Base-by-base conservation (phyloP, 495 filamentous ascomycete genomes). In the Letharia columbiana region DNA sequence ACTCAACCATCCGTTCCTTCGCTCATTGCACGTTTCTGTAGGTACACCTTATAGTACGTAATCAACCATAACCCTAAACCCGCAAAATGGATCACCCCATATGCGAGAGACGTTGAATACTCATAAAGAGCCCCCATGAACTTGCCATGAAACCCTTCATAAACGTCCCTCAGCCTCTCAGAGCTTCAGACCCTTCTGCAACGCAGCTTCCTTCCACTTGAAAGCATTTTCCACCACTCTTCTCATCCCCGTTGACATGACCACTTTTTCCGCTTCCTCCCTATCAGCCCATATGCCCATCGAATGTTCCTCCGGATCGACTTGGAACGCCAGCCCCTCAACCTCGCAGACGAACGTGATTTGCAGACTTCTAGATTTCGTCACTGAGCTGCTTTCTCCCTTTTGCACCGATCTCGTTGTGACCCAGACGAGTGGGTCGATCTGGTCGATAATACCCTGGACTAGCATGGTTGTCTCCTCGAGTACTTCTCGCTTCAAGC, bases 381-480 rank as follows among this genome's bases (percentile, higher is more conserved):
- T 12, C 13, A 9, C 18, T 33, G 28, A 40, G 18, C 1, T 28
- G 28, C 40, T 44, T 18, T 44, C 56, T 6, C 35, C 20, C 1
- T 2, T 28, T 23, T 17, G 20, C 0, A 61, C 60, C n/a, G 17
- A n/a, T 37, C 60, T 60, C 5, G 17, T 42, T 54, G 35, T 59
- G 2, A 18, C 35, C 18, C 52, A 45, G 4, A 11, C 49, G 12
- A 66, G 31, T 5, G 40, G 23, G 28, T 44, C 58, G 20, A 63
- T 13, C 28, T 8, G 3, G 12, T 23, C 35, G 40, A 39, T 60
- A 2, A 69, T 20, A 17, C 11, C 10, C 1, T 39, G 13, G 39
- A 68, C 49, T 8, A 52, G 20, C 60, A 69, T 9, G 9, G n/a
- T 33, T 10, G 66, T 64, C 40, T 69, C 68, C 40, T 69, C 60